Evolutionary conservation across 176 grass and related monocot species (phyloP), one percentile per base, ranked within the genome.

Genomic region (Aegilops umbellulata): DNA sequence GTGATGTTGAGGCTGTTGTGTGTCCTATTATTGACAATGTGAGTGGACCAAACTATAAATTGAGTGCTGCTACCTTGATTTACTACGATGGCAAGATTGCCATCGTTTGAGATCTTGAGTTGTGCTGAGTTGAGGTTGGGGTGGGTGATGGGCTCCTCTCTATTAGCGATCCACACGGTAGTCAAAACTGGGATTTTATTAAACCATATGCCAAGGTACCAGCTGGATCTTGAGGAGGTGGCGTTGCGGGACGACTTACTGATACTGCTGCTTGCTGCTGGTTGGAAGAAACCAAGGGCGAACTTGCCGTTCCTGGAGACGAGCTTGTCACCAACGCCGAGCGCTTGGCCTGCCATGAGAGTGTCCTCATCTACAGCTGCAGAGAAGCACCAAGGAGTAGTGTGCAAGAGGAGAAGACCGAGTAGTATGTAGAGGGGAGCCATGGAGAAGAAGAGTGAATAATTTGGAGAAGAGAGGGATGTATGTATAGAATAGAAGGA

Each of bases 21-120:
- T 46, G 22, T 64, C 30, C 24, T 55, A 55, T 55, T 44, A 39
- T 11, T 81, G 22, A 80, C 41, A 68, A 32, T 67, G 27, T 27
- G 15, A 25, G 87, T 87, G 36, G 91, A 87, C 91, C 91, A 92
- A 58, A 89, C 23, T n/a, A 36, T 2, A n/a, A 30, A 72, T 78
- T 61, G 51, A 19, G 16, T 31, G 44, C 17, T 68, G 17, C 15
- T 31, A 46, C 20, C 23, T 15, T 86, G 78, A 77, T 74, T 88
- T 42, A 42, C 39, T 9, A 68, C 30, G 30, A 68, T 34, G 65
- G 34, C 65, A 68, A 68, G 65, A 68, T 68, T 68, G 65, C 65
- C 81, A 44, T 83, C 46, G 34, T 34, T 83, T 8, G 81, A 68
- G 14, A 68, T 74, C 81, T 60, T 68, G 65, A 68, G 30, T 53